phyloP scores from a whole-genome alignment of 352 stramenopile species.

The Globisporangium orthogonon region DNA sequence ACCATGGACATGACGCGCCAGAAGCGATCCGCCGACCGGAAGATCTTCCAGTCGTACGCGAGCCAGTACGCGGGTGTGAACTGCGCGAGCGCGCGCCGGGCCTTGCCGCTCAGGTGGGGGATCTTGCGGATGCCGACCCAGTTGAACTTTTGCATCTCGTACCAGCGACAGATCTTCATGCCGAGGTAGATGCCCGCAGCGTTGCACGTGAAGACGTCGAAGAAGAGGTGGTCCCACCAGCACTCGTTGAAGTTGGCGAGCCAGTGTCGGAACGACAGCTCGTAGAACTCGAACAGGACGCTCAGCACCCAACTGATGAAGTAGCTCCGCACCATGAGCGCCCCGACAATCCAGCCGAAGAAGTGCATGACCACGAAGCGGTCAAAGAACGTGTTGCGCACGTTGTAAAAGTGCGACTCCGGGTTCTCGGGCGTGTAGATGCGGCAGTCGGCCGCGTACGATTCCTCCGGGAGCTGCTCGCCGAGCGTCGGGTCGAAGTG shows the following conservation, averaged over 20 bases:
- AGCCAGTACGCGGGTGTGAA: constrained; percentile 91
- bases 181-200: constrained; percentile 87
- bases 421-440: constrained; percentile 85
- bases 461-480: constrained; percentile 70
- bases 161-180: constrained; percentile 83
- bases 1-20: constrained; percentile 89
- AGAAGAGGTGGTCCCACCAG: constrained; percentile 94
- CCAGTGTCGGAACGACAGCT: constrained; percentile 89
- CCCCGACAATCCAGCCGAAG: constrained; percentile 84
- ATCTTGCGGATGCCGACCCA: constrained; percentile 88
- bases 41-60: constrained; percentile 92
- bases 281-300: constrained; percentile 84
- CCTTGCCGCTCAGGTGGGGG: constrained; percentile 70
- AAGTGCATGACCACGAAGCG: constrained; percentile 90
- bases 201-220: constrained; percentile 93
- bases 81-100: constrained; percentile 74
- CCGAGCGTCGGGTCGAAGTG: constrained; percentile 74
- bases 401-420: constrained; percentile 69
- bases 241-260: constrained; percentile 94
- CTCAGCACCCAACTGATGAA: constrained; percentile 80
- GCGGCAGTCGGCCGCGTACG: constrained; percentile 80
- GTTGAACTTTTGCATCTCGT: constrained; percentile 88
- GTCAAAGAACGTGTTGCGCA: constrained; percentile 78
- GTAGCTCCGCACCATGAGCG: constrained; percentile 81
- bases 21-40: constrained; percentile 88